Percentiles rank a stretch among this genome's conserved stretches.
Evolutionary conservation across 1,139 yeast species (phyloP).

Genomic region (Wickerhamiella infanticola): DNA sequence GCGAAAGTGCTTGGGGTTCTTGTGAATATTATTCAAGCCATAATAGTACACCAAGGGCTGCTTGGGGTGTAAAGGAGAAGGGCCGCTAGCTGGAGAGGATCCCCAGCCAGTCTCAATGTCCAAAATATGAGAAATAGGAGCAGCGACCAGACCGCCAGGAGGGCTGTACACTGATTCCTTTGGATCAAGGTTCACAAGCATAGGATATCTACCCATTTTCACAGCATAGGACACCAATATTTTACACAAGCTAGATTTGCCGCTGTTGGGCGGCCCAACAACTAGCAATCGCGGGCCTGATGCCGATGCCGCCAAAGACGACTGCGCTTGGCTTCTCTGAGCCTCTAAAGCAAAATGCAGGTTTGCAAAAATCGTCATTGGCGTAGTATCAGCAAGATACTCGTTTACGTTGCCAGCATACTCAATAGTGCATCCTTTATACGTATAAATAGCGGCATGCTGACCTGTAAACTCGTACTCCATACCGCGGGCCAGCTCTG

Average conservation of each 20-base stretch:
- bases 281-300: slow-evolving; percentile 52
- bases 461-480: slow-evolving; percentile 46
- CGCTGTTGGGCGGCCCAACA: slow-evolving; percentile 56
- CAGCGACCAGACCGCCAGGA: slow-evolving; percentile 79
- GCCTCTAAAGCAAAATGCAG: slow-evolving; percentile 66
- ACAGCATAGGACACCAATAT: slow-evolving; percentile 61
- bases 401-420: slow-evolving; percentile 35
- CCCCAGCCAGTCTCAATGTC: slow-evolving; percentile 82
- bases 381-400: slow-evolving; percentile 55
- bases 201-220: slow-evolving; percentile 45
- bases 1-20: slow-evolving; percentile 48
- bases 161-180: slow-evolving; percentile 59
- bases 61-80: slow-evolving; percentile 64
- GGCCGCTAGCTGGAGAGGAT: slow-evolving; percentile 74
- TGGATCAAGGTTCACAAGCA: slow-evolving; percentile 75
- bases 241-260: slow-evolving; percentile 65
- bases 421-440: slow-evolving; percentile 37
- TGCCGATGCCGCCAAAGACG: not conserved
- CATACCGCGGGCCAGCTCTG: slow-evolving; percentile 66
- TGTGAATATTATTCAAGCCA: slow-evolving; percentile 49
- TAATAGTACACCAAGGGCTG: slow-evolving; percentile 73
- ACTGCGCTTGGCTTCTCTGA: slow-evolving; percentile 28
- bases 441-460: slow-evolving; percentile 45
- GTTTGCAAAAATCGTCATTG: slow-evolving; percentile 47
- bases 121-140: slow-evolving; percentile 64